phyloP scores from a whole-genome alignment of 208 protist species.

The Acanthamoeba quina region DNA sequence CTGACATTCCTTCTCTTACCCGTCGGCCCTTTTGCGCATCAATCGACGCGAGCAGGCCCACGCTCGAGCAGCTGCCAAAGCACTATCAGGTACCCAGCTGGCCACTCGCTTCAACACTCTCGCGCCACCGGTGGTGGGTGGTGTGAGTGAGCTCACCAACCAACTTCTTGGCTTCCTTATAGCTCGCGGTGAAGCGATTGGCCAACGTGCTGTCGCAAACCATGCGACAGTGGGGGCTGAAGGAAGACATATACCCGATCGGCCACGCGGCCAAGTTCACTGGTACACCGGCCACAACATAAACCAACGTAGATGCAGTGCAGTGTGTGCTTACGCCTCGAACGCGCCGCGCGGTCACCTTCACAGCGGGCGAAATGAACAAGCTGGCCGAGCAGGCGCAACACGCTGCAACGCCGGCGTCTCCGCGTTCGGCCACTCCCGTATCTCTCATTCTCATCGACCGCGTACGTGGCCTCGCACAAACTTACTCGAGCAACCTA shows the following conservation, averaged over 20 bases:
- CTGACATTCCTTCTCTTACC: no score
- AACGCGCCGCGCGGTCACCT: no score
- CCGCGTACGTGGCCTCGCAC: not conserved
- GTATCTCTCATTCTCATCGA: slow-evolving; percentile 1
- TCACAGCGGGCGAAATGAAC: not conserved
- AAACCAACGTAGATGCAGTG: no score
- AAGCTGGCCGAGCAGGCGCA: slow-evolving; percentile 13
- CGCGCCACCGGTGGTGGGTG: no score
- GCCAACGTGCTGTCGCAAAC: slow-evolving; percentile 43
- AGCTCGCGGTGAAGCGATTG: slow-evolving; percentile 9
- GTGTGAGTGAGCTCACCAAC: not conserved
- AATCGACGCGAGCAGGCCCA: not conserved
- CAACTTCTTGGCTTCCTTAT: no score
- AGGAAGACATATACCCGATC: slow-evolving; percentile 20
- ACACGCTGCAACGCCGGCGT: not conserved
- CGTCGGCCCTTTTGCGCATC: no score
- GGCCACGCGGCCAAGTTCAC: slow-evolving; percentile 3
- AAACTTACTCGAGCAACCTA: not conserved
- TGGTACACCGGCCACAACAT: not conserved
- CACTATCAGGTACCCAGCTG: not conserved
- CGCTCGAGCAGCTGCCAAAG: slow-evolving; percentile 11
- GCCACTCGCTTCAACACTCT: no score
- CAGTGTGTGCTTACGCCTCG: no score
- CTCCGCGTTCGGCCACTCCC: not conserved
- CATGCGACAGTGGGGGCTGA: slow-evolving; percentile 25